Base-by-base conservation (phyloP, 2,329 filamentous ascomycete genomes). In the Colletotrichum horii region DNA sequence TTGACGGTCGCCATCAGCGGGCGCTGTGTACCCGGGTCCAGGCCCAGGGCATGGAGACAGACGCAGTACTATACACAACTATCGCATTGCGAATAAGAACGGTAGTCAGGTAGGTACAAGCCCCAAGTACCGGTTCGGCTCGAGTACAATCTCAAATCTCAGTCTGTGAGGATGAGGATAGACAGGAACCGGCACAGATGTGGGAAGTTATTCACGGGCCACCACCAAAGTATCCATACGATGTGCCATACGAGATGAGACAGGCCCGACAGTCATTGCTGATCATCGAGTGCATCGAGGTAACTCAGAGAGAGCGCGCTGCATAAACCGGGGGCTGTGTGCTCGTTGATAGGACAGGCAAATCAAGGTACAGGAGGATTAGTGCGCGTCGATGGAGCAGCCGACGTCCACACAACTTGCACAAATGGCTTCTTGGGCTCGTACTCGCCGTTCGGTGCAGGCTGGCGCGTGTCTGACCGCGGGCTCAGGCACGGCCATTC, bases 71-170 rank as follows among this genome's bases (percentile, higher is more conserved):
- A 75, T 66, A 66, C 34, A 71, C 9, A 70, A 66, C 71, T 71
- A 76, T 76, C 74, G 74, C 71, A 66, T 38, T 52, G 43, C 43
- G 43, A 24, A 14, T 48, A 36, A 30, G 16, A 58, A 30, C 52
- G 32, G 66, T 28, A 14, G 30, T 9, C 3, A 5, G 24, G 34
- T 24, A 43, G 15, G 22, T 48, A 38, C 48, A 24, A 24, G 15
- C 55, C 36, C 14, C 22, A 65, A 89, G 87, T 8, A 90, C 89
- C 30, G 87, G 3, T 26, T 11, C 22, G 22, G 66, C 36, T 22
- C 7, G 30, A 66, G 73, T 76, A 77, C 75, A 70, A 65, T 16
- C 8, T 30, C 56, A n/a, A 38, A 4, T 64, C 58, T 60, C 30
- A 16, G 30, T 24, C 32, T 68, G 38, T 69, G 30, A 36, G 26